A percentile compares a stretch with the other conserved stretches of the same genome.
phyloP scores from a whole-genome alignment of 2,329 filamentous ascomycete species.

The Alternaria sp. region DNA sequence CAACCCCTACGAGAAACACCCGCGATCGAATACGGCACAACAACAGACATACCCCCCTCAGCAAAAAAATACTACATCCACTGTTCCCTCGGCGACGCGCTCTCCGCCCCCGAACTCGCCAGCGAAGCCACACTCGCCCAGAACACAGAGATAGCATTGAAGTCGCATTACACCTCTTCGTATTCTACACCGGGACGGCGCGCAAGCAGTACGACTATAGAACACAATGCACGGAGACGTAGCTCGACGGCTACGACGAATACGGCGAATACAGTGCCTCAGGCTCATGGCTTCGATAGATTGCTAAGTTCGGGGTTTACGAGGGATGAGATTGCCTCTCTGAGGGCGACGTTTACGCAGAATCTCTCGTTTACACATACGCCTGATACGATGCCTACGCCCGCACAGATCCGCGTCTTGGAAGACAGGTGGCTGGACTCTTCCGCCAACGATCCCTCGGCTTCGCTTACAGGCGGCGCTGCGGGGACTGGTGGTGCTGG shows the following conservation, averaged over 20 bases:
- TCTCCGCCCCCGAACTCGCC: constrained; percentile 72
- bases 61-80: constrained; percentile 79
- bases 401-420: constrained; percentile 74
- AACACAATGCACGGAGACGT: constrained; percentile 18
- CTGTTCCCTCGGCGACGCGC: constrained; percentile 83
- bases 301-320: constrained; percentile 83
- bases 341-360: constrained; percentile 87
- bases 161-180: constrained; percentile 29
- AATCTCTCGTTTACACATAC: constrained; percentile 84
- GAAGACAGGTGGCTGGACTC: constrained; percentile 91
- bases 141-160: constrained; percentile 49
- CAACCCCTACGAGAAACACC: constrained; percentile 60
- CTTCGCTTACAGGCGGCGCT: constrained; percentile 31
- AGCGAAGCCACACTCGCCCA: constrained; percentile 63
- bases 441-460: constrained; percentile 54
- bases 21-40: constrained; percentile 24
- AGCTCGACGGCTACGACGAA: constrained; percentile 42
- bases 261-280: constrained; percentile 65
- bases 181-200: constrained; percentile 22
- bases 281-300: constrained; percentile 88
- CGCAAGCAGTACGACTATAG: constrained; percentile 17
- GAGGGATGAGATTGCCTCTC: constrained; percentile 77
- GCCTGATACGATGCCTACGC: constrained; percentile 85
- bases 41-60: constrained; percentile 23
- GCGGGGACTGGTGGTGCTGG: constrained; percentile 39